Evolutionary conservation across 192 early-diverging fungal genomes (phyloP), one percentile per base, ranked within the genome.

Genomic region (Rhizophagus sp.): DNA sequence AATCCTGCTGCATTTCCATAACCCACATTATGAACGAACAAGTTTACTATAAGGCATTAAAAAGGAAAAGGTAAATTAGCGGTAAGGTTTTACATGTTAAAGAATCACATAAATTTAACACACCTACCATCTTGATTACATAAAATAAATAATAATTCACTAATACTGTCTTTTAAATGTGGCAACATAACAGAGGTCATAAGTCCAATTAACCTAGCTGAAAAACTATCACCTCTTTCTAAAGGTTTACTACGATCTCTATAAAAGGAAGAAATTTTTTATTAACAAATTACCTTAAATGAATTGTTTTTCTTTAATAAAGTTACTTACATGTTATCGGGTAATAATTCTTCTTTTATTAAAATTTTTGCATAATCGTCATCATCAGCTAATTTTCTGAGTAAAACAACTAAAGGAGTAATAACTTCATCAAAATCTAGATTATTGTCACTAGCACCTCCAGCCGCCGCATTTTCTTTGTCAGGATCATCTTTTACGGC

Each of bases 1-100:
- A 94, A 99, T 61, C 97, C 97, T 9, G 95, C 95, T 27, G 94
- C 95, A 81, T 96, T 96, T 49, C 96, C 97, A 76, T 98, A 99
- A 15, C 97, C 97, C 5, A 96, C 90, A 80, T 94, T 90, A 33
- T 85, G 82, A 25, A 91, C 88, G 65, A 96, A 88, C 19, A 78
- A 73, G 12, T 84, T 82, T 2, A 90, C 94, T 95, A 65, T 15
- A 15, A 62, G 4, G 0, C 2, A 12, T 47, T 47, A 1, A 22
- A 19, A 63, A 8, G 27, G 0, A 63, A 72, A 67, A 25, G 75
- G 25, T 13, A 62, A 24, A 19, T 52, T 34, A 72, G 27, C 6
- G 2, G 19, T 0, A 34, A 49, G 19, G 5, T 25, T 64, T 50
- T 75, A 34, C 17, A 64, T 9, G 15, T 22, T 15, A 44, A 39